phyloP scores from a whole-genome alignment of 345 rosid genomes.

The Hevea brasiliensis region DNA sequence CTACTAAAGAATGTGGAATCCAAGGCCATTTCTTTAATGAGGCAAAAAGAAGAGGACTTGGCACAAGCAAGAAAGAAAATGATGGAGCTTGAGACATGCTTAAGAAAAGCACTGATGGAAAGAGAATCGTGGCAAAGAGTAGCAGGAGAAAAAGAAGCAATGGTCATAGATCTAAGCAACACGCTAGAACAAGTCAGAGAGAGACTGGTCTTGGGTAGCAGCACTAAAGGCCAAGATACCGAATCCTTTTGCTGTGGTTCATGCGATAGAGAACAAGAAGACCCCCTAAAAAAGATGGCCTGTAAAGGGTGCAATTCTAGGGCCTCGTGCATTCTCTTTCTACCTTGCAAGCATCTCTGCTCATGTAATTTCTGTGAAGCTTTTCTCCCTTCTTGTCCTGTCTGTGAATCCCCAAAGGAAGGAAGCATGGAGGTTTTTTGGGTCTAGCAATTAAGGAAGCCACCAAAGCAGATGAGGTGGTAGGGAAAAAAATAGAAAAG shows the following conservation, averaged over 20 bases:
- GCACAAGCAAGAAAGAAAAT: slow-evolving; percentile 45
- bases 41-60: slow-evolving; percentile 64
- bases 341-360: slow-evolving; percentile 67
- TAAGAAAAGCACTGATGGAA: slow-evolving; percentile 57
- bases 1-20: slow-evolving; percentile 43
- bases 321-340: slow-evolving; percentile 46
- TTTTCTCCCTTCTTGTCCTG: slow-evolving; percentile 50
- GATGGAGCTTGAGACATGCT: slow-evolving; percentile 53
- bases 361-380: slow-evolving; percentile 56
- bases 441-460: slow-evolving; percentile 6
- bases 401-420: slow-evolving; percentile 50
- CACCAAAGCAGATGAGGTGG: too few relatives aligned
- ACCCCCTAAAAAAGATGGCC: background rate
- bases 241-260: slow-evolving; percentile 25
- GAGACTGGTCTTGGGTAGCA: slow-evolving; percentile 6
- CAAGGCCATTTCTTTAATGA: slow-evolving; percentile 38
- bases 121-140: slow-evolving; percentile 58
- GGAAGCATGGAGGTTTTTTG: slow-evolving; percentile 55
- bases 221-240: slow-evolving; percentile 5
- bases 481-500: too few relatives aligned
- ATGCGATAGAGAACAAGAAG: background rate
- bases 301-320: slow-evolving; percentile 33
- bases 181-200: slow-evolving; percentile 35
- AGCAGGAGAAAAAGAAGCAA: slow-evolving; percentile 59
- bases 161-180: slow-evolving; percentile 47